Evolutionary conservation across 495 filamentous ascomycete species (phyloP).

Genomic region (Pyrenula aspistea): DNA sequence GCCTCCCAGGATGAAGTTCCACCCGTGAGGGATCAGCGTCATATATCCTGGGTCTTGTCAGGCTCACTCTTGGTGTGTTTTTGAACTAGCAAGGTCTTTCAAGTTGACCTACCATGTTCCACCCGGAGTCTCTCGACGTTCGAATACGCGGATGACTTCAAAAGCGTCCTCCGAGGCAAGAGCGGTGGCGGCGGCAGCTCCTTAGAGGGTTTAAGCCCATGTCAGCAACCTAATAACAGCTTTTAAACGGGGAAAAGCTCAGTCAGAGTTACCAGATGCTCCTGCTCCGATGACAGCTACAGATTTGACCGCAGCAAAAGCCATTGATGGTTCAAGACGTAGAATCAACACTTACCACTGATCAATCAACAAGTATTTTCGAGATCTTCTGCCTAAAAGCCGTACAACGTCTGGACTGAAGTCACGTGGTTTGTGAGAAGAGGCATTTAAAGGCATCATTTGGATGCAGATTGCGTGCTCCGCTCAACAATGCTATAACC

Average conservation of each 20-base stretch:
- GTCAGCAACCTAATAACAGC: not conserved
- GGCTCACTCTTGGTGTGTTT: constrained; percentile 1
- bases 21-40: constrained; percentile 20
- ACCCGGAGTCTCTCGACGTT: constrained; percentile 29
- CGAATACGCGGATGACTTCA: constrained; percentile 35
- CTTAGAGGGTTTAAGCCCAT: constrained; percentile 10
- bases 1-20: constrained; percentile 20
- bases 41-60: constrained; percentile 24
- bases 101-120: constrained; percentile 33
- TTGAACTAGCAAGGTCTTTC: not conserved
- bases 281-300: constrained; percentile 40
- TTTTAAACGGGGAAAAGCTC: not conserved
- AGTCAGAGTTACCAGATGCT: constrained; percentile 24
- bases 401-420: no score
- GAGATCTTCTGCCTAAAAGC: no score
- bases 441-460: no score
- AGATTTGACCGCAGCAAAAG: constrained; percentile 19
- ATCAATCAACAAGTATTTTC: no score
- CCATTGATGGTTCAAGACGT: no score
- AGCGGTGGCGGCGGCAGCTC: constrained; percentile 30
- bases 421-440: no score
- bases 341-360: no score
- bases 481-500: no score
- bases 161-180: constrained; percentile 34
- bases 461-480: no score